Percentiles rank a stretch among this genome's conserved stretches.
phyloP scores from a whole-genome alignment of 768 basidiomycete genomes.

The Dendrothele bispora region DNA sequence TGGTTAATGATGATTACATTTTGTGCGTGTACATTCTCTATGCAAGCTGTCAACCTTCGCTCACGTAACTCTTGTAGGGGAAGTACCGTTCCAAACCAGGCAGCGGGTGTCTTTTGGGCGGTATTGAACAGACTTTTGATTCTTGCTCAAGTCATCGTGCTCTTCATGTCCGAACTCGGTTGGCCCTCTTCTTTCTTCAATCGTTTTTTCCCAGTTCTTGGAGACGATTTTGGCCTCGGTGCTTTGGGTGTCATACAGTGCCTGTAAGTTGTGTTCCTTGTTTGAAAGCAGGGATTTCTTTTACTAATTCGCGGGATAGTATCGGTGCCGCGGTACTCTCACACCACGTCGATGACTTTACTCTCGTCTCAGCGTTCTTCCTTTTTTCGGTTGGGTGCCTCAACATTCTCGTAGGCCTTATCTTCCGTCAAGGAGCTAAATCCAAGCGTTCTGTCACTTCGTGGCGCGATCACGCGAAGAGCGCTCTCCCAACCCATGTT shows the following conservation, averaged over 20 bases:
- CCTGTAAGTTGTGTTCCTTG: constrained; percentile 48
- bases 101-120: constrained; percentile 92
- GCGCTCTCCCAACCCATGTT: constrained; percentile 51
- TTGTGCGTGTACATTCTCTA: constrained; percentile 47
- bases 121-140: constrained; percentile 85
- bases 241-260: constrained; percentile 86
- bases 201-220: constrained; percentile 90
- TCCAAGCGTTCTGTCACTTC: constrained; percentile 62
- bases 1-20: constrained; percentile 76
- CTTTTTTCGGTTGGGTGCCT: constrained; percentile 80
- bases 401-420: constrained; percentile 79
- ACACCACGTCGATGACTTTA: constrained; percentile 79
- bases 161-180: constrained; percentile 75
- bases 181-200: constrained; percentile 82
- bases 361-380: constrained; percentile 85
- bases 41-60: neutral
- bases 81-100: constrained; percentile 90
- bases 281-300: neutral
- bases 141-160: constrained; percentile 74
- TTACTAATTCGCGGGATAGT: constrained; percentile 32
- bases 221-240: constrained; percentile 81
- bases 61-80: constrained; percentile 34
- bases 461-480: constrained; percentile 62
- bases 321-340: constrained; percentile 72
- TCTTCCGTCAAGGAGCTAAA: constrained; percentile 73